Evolutionary conservation across 164 flowering plant species (phyloP), one percentile per base, ranked within the genome.

Genomic region (Aristolochia fimbriata): DNA sequence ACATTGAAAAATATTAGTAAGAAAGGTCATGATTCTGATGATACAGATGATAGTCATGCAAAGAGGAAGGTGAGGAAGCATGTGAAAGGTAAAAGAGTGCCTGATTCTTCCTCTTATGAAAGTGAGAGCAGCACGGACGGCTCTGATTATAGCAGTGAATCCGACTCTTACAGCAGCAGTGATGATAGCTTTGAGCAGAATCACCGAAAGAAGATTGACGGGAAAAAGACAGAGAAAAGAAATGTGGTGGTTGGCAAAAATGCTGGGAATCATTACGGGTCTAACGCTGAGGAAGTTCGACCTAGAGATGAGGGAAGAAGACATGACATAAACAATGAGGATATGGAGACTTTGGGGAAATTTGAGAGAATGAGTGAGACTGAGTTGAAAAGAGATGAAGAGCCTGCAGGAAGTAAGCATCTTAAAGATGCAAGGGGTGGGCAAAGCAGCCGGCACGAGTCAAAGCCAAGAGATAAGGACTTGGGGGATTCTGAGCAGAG

Each of bases 1-100:
- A 49, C 52, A 49, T 3, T 6, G 19, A 49, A 49, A 49, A 49
- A 20, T 19, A 64, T 24, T 9, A 53, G 48, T 41, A 57, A 14
- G 20, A 48, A 52, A n/a, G 74, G 76, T 57, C 74, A 71, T 65
- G 77, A 71, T 49, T 73, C 70, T 64, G 78, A 74, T 31, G 75
- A 66, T 52, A 70, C 58, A 20, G 65, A 70, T 55, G 78, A 63
- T 57, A 50, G 62, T 25, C 49, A 60, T 52, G 59, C 33, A 25
- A 30, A 33, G 31, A 4, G 51, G 30, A 51, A 45, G 7, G 50
- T 20, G 43, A 50, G 33, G 53, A 62, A 48, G 53, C 48, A 55
- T 45, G 24, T 14, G 17, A 50, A 22, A 47, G 20, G 54, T 12
- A 30, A 24, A 15, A 43, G 51, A 55, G 50, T 49, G 60, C 43